A percentile compares a stretch with the other conserved stretches of the same genome.
These are phyloP conservation scores for Pouteria campechiana DNA, from an alignment of 179 eudicot genomes.

Conservation along the genomic window DNA sequence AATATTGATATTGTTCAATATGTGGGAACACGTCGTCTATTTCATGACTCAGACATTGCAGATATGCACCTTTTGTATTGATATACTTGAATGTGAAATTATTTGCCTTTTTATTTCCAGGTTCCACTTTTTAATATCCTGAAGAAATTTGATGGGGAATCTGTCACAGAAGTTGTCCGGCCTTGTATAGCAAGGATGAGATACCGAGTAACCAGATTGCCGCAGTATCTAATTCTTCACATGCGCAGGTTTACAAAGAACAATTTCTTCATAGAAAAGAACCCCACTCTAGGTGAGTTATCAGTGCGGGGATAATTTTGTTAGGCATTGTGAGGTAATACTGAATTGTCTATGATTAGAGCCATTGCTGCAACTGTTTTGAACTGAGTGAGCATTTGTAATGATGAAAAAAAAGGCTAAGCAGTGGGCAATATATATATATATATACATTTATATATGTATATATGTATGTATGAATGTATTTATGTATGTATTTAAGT, in stretches of 20 bases:
- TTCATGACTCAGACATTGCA: no score
- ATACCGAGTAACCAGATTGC: conserved; percentile 89
- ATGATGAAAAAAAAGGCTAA: no score
- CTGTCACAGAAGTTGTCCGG: conserved; percentile 88
- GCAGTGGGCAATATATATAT: no score
- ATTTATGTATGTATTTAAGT: background rate
- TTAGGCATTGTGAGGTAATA: background rate
- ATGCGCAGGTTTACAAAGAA: conserved; percentile 97
- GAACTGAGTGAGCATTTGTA: no score
- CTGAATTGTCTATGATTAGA: background rate
- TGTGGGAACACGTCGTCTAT: no score
- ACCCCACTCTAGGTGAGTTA: conserved; percentile 91
- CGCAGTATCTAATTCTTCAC: conserved; percentile 84
- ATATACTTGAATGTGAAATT: no score
- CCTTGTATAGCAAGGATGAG: conserved; percentile 89
- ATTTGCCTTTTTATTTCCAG: conserved; percentile 21
- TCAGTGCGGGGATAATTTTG: background rate
- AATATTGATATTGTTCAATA: no score
- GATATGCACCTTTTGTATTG: no score
- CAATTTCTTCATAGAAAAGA: conserved; percentile 94
- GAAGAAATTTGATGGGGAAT: conserved; percentile 97
- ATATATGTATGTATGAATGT: no score
- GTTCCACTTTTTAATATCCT: conserved; percentile 93
- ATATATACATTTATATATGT: no score
- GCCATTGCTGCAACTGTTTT: background rate